These are phyloP conservation scores for Dionaea muscipula DNA, from an alignment of 179 eudicot species.

Conservation along the genomic window DNA sequence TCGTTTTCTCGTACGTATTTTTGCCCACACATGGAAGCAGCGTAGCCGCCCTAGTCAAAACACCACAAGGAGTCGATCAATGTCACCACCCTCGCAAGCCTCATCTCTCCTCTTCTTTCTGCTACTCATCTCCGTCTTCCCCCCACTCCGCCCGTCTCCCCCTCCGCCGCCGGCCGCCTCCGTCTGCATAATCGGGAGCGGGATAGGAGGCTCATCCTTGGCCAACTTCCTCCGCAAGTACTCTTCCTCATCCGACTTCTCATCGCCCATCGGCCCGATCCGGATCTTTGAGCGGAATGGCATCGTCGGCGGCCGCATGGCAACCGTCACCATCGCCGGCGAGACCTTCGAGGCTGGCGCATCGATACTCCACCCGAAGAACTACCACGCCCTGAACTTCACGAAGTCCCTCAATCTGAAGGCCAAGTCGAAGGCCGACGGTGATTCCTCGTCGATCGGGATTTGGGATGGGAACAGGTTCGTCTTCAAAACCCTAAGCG, in stretches of 20 bases:
- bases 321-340: constrained; percentile 51
- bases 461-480: constrained; percentile 68
- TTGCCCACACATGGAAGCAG: no score
- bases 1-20: no score
- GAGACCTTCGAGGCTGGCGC: constrained; percentile 84
- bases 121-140: constrained; percentile 12
- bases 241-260: constrained; percentile 17
- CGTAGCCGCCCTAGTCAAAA: no score
- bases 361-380: constrained; percentile 66
- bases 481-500: constrained; percentile 36
- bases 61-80: no score
- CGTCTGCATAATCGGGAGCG: constrained; percentile 68
- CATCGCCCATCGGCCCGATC: constrained; percentile 18
- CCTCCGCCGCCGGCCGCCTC: constrained; percentile 20
- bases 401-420: constrained; percentile 27
- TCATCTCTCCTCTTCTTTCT: not conserved
- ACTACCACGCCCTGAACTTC: constrained; percentile 47
- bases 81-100: not conserved
- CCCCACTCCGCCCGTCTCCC: constrained; percentile 12
- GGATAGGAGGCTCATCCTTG: constrained; percentile 64
- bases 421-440: constrained; percentile 15
- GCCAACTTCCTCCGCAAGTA: constrained; percentile 75
- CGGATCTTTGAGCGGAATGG: constrained; percentile 46
- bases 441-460: constrained; percentile 33
- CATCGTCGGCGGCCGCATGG: constrained; percentile 74